phyloP scores from a whole-genome alignment of 2,329 filamentous ascomycete species.

The Capronia americana region DNA sequence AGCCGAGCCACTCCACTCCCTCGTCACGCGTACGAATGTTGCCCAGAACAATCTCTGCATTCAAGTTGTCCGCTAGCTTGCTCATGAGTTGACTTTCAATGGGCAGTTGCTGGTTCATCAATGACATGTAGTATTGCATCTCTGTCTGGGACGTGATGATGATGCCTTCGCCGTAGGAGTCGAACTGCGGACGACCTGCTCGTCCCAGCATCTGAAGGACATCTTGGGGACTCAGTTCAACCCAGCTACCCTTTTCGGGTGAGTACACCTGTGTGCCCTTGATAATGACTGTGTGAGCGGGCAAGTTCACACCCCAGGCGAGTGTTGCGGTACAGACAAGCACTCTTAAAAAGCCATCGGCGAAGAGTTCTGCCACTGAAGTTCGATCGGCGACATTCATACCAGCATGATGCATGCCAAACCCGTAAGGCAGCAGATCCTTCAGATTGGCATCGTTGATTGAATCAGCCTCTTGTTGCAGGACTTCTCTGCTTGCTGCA shows the following conservation, averaged over 20 bases:
- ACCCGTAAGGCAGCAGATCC: slow-evolving; percentile 92
- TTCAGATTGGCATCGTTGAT: slow-evolving; percentile 88
- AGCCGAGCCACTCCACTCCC: slow-evolving; percentile 98
- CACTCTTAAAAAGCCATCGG: slow-evolving; percentile 88
- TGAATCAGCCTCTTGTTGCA: slow-evolving; percentile 81
- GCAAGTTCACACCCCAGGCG: slow-evolving; percentile 98
- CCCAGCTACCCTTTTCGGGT: slow-evolving; percentile 97
- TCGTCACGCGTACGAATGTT: slow-evolving; percentile 92
- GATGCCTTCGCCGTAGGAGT: slow-evolving; percentile 97
- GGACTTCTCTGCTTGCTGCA: slow-evolving; percentile 85
- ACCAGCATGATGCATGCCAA: slow-evolving; percentile 97
- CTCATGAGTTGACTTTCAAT: slow-evolving; percentile 97
- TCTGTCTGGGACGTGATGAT: slow-evolving; percentile 96
- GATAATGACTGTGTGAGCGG: slow-evolving; percentile 97
- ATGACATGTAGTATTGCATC: slow-evolving; percentile 94
- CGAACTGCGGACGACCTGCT: slow-evolving; percentile 93
- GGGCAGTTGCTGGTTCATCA: slow-evolving; percentile 95
- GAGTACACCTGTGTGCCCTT: slow-evolving; percentile 99
- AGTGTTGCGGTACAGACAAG: slow-evolving; percentile 97
- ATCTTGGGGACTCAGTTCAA: slow-evolving; percentile 95
- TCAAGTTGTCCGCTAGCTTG: slow-evolving; percentile 92
- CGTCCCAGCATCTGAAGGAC: slow-evolving; percentile 98
- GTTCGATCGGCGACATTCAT: slow-evolving; percentile 95
- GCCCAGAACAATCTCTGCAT: slow-evolving; percentile 93
- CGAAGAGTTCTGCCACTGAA: slow-evolving; percentile 92